Conservation (phyloP, 2,329 filamentous ascomycete species). For the Trichophyton mentagrophytes region DNA sequence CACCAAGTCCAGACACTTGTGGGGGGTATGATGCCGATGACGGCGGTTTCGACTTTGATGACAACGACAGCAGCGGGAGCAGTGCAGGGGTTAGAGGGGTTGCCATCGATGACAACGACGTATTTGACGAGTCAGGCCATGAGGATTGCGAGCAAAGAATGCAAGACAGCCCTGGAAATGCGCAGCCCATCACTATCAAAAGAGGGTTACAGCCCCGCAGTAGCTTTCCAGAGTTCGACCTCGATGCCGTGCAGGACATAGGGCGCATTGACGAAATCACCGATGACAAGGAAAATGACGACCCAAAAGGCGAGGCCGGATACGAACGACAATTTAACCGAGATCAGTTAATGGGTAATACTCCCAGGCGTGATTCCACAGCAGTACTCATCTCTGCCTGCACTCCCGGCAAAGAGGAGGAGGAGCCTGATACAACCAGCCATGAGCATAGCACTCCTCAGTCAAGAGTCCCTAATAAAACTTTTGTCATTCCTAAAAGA, state of each 20-base stretch:
- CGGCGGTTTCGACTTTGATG: neutral
- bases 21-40: neutral
- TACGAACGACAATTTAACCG: neutral
- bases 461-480: neutral
- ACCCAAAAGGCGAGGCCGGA: neutral
- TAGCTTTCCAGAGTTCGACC: neutral
- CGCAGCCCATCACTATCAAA: neutral
- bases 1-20: slow-evolving; percentile 8
- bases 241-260: neutral
- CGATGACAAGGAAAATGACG: slow-evolving; percentile 4
- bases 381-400: neutral
- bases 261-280: neutral
- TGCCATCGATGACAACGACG: neutral
- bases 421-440: neutral
- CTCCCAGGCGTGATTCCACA: neutral
- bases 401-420: neutral
- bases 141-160: neutral
- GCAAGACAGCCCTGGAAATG: neutral
- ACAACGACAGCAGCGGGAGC: neutral
- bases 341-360: neutral
- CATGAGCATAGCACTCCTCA: neutral
- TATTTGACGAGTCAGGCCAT: neutral
- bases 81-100: neutral
- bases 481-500: neutral
- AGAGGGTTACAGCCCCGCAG: neutral